These are phyloP conservation scores for Thozetella sp. DNA, from an alignment of 495 filamentous ascomycete genomes.

Conservation along the genomic window DNA sequence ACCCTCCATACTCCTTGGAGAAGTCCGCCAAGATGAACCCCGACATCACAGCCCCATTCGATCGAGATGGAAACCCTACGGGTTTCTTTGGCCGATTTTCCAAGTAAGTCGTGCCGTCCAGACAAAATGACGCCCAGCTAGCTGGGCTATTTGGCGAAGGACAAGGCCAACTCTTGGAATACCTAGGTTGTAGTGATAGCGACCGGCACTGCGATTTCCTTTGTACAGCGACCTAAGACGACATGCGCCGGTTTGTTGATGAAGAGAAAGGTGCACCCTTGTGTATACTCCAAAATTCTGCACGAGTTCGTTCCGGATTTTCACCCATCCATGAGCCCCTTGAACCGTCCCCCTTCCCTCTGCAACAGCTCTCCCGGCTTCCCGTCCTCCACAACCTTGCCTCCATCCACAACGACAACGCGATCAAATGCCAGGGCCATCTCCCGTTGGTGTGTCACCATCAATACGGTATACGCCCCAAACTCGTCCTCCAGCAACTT, in stretches of 20 bases:
- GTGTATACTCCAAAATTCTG: no score
- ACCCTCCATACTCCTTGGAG: not conserved
- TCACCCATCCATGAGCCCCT: not conserved
- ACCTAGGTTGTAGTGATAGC: no score
- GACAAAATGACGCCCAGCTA: no score
- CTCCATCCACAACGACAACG: conserved; percentile 25
- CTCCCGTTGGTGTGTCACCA: conserved; percentile 26
- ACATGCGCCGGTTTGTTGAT: no score
- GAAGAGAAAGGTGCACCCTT: no score
- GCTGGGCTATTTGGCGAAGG: no score
- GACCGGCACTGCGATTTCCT: no score
- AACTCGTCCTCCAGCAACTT: conserved; percentile 26
- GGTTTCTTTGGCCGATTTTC: not conserved
- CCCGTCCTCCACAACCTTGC: conserved; percentile 18
- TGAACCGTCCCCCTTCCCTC: conserved; percentile 8
- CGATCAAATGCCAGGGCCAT: conserved; percentile 12
- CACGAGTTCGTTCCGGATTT: no score
- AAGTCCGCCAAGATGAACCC: not conserved
- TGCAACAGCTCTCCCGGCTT: conserved; percentile 1
- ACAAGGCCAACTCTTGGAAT: no score
- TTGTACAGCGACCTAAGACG: no score
- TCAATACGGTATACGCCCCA: conserved; percentile 25
- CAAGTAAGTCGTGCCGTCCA: no score
- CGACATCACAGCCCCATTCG: not conserved
- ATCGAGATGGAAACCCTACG: not conserved